Base-by-base conservation (phyloP, 306 rosid species). In the Parietaria judaica region DNA sequence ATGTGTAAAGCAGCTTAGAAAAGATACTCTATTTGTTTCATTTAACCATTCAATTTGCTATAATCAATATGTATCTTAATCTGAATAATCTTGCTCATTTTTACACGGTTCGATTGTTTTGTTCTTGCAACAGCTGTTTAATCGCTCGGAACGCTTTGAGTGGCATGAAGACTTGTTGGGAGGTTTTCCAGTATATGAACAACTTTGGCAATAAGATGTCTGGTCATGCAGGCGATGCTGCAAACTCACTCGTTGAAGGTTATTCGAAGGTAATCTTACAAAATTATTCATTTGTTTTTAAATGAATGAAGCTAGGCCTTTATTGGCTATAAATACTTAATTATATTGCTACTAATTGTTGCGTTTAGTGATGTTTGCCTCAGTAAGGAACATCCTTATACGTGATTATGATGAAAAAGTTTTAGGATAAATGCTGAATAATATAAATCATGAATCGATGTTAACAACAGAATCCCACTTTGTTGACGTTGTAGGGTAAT, bases 231-330 rank as follows among this genome's bases (percentile, higher is more conserved):
- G 99, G 95, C 23, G 99, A 88, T 78, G 90, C 80, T 41, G 72
- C 84, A 63, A 94, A 84, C 77, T 83, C 95, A 65, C 87, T 82
- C 56, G 66, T 78, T 60, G 99, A 94, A 56, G 87, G 99, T 68
- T 86, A 88, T 74, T 74, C 88, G 54, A 94, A 94, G 99, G 97
- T n/a, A n/a, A n/a, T n/a, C n/a, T n/a, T n/a, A n/a, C n/a, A n/a
- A n/a, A n/a, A n/a, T n/a, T n/a, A n/a, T n/a, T n/a, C n/a, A n/a
- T n/a, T n/a, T n/a, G n/a, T n/a, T n/a, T n/a, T n/a, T n/a, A n/a
- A n/a, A n/a, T n/a, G n/a, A n/a, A n/a, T n/a, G n/a, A n/a, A n/a
- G n/a, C n/a, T n/a, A n/a, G n/a, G n/a, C n/a, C n/a, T n/a, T n/a
- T n/a, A n/a, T n/a, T n/a, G n/a, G n/a, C n/a, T n/a, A n/a, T n/a